Percentiles rank a stretch among this genome's conserved stretches.
These are phyloP conservation scores for Coemansia javaensis DNA, from an alignment of 192 early-diverging fungal species.

Conservation along the genomic window DNA sequence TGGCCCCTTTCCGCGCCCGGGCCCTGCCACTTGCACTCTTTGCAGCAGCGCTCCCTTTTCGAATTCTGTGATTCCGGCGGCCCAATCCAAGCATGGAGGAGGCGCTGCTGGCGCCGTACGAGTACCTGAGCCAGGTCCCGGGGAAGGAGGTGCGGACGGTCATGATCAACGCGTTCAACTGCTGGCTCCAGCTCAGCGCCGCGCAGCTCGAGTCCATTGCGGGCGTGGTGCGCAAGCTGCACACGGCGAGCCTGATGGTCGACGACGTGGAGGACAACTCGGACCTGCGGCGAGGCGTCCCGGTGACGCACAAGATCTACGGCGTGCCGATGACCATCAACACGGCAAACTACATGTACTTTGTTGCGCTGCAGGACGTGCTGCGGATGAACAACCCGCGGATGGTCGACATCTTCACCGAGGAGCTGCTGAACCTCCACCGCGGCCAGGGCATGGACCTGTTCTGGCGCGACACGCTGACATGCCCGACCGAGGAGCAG, in stretches of 20 bases:
- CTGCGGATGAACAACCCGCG: constrained; percentile 59
- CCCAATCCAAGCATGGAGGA: neutral
- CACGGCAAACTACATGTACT: constrained; percentile 96
- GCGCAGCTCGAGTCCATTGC: constrained; percentile 66
- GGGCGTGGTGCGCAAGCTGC: constrained; percentile 88
- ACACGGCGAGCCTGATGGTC: constrained; percentile 90
- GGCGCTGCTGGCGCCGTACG: constrained; percentile 89
- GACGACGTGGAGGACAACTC: constrained; percentile 98
- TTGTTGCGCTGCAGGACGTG: constrained; percentile 78
- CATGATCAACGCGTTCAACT: constrained; percentile 86
- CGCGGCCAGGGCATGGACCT: constrained; percentile 97
- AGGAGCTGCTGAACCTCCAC: constrained; percentile 88
- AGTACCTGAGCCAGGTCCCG: constrained; percentile 77
- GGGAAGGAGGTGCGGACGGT: constrained; percentile 93
- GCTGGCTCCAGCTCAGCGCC: constrained; percentile 76
- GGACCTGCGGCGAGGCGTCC: constrained; percentile 76
- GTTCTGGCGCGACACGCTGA: constrained; percentile 87
- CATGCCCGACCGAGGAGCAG: constrained; percentile 87
- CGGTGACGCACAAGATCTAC: constrained; percentile 96
- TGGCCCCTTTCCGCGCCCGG: no score
- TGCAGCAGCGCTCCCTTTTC: no score
- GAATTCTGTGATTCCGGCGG: no score
- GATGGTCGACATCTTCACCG: constrained; percentile 82
- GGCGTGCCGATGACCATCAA: constrained; percentile 91
- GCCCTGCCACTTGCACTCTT: no score